phyloP scores from a whole-genome alignment of 2,329 filamentous ascomycete species.

The Colletotrichum filicis region DNA sequence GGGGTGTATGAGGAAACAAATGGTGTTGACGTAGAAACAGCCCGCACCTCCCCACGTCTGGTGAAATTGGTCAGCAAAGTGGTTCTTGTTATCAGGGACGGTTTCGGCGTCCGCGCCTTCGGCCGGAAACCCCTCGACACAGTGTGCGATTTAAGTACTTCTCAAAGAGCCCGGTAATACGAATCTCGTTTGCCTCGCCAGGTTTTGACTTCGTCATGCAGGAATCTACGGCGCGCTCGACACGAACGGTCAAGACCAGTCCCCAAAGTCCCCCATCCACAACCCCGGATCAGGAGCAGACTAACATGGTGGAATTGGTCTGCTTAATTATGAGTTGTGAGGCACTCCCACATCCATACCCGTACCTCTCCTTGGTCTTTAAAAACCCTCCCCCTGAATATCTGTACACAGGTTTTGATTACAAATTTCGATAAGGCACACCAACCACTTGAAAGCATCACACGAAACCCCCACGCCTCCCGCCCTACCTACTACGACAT shows the following conservation, averaged over 20 bases:
- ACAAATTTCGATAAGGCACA: background rate
- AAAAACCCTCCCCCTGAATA: background rate
- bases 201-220: background rate
- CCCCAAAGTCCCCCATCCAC: background rate
- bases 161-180: too few species aligned
- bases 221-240: background rate
- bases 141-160: too few species aligned
- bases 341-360: background rate
- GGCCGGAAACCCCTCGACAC: too few species aligned
- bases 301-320: background rate
- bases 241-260: background rate
- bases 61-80: background rate
- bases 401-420: background rate
- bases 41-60: too few species aligned
- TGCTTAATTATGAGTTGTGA: background rate
- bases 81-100: too few species aligned
- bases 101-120: too few species aligned
- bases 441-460: background rate
- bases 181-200: too few species aligned
- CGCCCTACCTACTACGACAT: background rate
- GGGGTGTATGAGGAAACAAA: background rate
- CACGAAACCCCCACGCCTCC: background rate
- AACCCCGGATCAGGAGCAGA: too few species aligned
- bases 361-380: background rate
- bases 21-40: background rate